Conservation (phyloP, 257 asterid genomes). For the Forsythia suspensa region DNA sequence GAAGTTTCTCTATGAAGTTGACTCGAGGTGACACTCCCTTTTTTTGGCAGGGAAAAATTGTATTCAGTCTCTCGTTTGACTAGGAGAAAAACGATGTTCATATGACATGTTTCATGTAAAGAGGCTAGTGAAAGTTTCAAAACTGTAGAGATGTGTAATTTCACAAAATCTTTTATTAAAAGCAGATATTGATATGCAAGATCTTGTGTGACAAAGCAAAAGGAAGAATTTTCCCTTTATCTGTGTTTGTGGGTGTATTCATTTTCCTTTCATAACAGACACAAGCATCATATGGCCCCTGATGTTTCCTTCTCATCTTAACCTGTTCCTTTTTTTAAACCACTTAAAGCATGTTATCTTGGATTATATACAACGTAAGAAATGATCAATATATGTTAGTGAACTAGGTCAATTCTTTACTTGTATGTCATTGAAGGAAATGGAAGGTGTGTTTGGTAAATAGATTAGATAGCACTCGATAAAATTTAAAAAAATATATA, state of each 20-base stretch:
- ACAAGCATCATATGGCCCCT: neutral
- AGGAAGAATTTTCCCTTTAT: neutral
- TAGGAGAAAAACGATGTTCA: neutral
- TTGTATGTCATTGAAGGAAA: neutral
- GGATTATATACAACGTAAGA: too few relatives aligned
- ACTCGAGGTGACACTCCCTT: constrained; percentile 2
- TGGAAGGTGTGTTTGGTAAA: neutral
- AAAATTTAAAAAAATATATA: too few relatives aligned
- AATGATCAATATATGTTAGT: neutral
- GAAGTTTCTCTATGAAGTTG: constrained; percentile 25
- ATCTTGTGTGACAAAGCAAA: neutral
- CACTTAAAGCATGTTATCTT: too few relatives aligned
- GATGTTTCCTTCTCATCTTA: too few relatives aligned
- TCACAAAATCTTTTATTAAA: constrained; percentile 9
- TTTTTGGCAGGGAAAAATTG: constrained; percentile 9
- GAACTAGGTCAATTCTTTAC: neutral
- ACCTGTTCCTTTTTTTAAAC: too few relatives aligned
- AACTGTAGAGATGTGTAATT: constrained; percentile 7
- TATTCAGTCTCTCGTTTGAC: constrained; percentile 10
- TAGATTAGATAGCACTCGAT: too few relatives aligned
- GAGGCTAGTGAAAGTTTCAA: constrained; percentile 9
- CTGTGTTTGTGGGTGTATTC: neutral
- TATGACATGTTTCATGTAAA: constrained; percentile 21
- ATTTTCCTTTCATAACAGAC: neutral
- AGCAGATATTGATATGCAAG: neutral